Base-by-base conservation (phyloP, 2,329 filamentous ascomycete species). In the Ophiostoma piceae region DNA sequence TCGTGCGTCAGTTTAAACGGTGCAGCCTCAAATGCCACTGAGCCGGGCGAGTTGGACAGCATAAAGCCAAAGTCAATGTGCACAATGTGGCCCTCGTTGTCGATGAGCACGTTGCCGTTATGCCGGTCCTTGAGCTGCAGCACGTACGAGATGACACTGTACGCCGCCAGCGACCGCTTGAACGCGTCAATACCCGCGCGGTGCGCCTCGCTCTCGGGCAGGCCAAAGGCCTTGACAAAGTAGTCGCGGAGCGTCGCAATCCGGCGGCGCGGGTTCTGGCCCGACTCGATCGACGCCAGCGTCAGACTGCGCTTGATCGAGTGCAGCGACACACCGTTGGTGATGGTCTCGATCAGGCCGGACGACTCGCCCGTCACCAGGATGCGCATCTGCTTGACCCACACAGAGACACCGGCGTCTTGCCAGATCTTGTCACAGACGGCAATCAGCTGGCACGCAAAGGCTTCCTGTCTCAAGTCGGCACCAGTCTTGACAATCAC, bases 11-110 rank as follows among this genome's bases (percentile, higher is more conserved):
- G 82, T 81, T 95, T 95, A 80, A 95, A 95, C 0, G 92, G 92
- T 4, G 92, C 92, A 16, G 92, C 92, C 79, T 95, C 92, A 75
- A 95, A 95, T 2, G 91, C 91, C 76, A 95, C 91, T 9, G 88
- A 90, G 0, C 92, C 92, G 0, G 92, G 92, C 1, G 91, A 93
- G 78, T 95, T 95, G 66, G 90, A 94, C 43, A 95, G 83, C 90
- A 95, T 94, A 78, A 95, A 95, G 69, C 92, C 92, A 78, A 95
- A 95, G 79, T 95, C 92, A 72, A 95, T 95, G 77, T 95, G 92
- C 72, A 95, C 88, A 70, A 94, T 93, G 77, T 95, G 92, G 11
- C 92, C 92, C 77, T 92, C 89, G 75, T 91, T 92, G 78, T 94
- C 92, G 75, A 95, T 90, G 71, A 95, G 84, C 16, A 95, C 90